Conservation (phyloP, 768 basidiomycete genomes). For the Suillus subluteus region DNA sequence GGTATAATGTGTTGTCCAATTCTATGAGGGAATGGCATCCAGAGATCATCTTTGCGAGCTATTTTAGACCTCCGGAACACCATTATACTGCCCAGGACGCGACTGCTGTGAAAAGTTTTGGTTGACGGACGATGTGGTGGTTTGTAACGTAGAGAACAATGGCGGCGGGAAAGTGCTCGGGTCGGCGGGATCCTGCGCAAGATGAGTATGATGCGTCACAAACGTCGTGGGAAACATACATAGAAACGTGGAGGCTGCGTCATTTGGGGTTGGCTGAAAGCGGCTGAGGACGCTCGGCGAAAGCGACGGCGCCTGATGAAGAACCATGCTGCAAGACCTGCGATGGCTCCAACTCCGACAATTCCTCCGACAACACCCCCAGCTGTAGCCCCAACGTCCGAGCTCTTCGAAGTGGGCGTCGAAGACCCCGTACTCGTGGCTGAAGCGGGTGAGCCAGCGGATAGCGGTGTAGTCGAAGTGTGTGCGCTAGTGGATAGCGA, state of each 20-base stretch:
- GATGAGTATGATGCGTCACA: background rate
- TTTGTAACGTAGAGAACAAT: constrained; percentile 14
- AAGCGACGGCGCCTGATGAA: constrained; percentile 32
- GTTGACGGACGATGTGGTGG: constrained; percentile 8
- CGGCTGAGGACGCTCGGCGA: constrained; percentile 19
- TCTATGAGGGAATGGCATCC: background rate
- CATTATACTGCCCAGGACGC: constrained; percentile 22
- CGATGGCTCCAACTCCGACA: constrained; percentile 47
- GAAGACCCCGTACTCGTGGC: constrained; percentile 14
- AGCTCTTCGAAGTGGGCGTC: constrained; percentile 12
- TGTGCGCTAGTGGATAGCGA: constrained; percentile 11
- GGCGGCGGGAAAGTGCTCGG: constrained; percentile 40
- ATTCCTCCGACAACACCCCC: constrained; percentile 46
- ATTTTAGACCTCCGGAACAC: constrained; percentile 29
- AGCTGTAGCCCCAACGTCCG: constrained; percentile 55
- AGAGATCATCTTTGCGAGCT: background rate
- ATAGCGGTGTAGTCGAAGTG: constrained; percentile 13
- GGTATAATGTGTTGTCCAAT: too few relatives aligned
- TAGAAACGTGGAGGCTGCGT: constrained; percentile 28
- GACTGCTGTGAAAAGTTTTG: constrained; percentile 9
- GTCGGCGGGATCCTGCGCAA: constrained; percentile 37
- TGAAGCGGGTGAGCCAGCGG: constrained; percentile 6
- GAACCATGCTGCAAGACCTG: constrained; percentile 44
- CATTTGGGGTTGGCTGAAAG: constrained; percentile 17
- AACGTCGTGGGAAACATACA: constrained; percentile 21